These are phyloP conservation scores for Guadua angustifolia DNA, from an alignment of 176 grass and related monocot species.

Conservation along the genomic window DNA sequence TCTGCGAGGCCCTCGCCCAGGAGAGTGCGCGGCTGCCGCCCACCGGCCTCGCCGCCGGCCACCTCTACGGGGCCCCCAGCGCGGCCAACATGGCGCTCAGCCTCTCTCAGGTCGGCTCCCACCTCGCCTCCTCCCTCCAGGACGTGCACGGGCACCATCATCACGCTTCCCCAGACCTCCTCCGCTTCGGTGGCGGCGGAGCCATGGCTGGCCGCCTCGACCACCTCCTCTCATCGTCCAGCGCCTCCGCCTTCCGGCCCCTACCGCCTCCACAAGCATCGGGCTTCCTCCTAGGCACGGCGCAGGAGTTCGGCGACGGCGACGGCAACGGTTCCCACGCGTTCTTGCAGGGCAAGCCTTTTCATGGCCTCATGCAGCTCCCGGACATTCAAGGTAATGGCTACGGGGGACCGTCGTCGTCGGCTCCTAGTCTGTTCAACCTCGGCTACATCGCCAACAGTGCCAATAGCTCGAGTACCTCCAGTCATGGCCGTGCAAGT, in stretches of 20 bases:
- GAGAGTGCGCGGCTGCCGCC: conserved; percentile 77
- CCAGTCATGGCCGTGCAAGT: conserved; percentile 63
- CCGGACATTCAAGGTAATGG: conserved; percentile 74
- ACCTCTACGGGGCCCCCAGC: conserved; percentile 60
- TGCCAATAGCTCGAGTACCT: conserved; percentile 52
- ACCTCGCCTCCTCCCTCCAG: conserved; percentile 51
- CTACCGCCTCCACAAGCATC: conserved; percentile 41
- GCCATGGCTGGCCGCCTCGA: conserved; percentile 47
- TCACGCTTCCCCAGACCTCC: conserved; percentile 49
- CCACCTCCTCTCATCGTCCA: conserved; percentile 62
- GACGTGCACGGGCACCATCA: conserved; percentile 48
- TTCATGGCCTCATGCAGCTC: conserved; percentile 87
- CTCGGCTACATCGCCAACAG: conserved; percentile 66
- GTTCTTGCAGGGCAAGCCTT: conserved; percentile 77
- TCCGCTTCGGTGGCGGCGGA: conserved; percentile 47
- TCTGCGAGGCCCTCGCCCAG: conserved; percentile 90
- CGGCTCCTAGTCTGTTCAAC: conserved; percentile 67
- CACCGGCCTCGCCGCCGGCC: conserved; percentile 41
- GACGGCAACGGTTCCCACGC: conserved; percentile 39
- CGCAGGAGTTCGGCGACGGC: conserved; percentile 56
- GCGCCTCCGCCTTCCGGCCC: conserved; percentile 58
- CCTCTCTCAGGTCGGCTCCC: conserved; percentile 73
- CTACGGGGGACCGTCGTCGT: conserved; percentile 40
- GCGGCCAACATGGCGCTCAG: conserved; percentile 68
- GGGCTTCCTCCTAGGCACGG: conserved; percentile 46